These are phyloP conservation scores for Pezicula radicicola DNA, from an alignment of 2,329 filamentous ascomycete genomes.

Conservation along the genomic window DNA sequence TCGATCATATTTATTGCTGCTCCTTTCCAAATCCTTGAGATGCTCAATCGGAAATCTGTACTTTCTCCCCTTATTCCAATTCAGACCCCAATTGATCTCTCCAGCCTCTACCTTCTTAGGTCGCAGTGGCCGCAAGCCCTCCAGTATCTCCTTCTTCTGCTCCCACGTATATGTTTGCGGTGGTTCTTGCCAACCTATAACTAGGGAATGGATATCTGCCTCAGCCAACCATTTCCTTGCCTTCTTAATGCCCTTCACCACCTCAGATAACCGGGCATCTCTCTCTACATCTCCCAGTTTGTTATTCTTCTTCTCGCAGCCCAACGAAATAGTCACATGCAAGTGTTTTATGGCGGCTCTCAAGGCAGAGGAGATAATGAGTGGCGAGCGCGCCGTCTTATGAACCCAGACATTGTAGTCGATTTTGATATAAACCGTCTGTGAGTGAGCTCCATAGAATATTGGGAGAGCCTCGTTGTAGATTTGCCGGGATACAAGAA, in stretches of 20 bases:
- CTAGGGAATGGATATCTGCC: slow-evolving; percentile 19
- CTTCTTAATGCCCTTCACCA: slow-evolving; percentile 23
- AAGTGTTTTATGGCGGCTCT: slow-evolving; percentile 21
- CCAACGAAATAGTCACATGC: slow-evolving; percentile 19
- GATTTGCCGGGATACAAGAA: slow-evolving; percentile 21
- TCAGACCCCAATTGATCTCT: slow-evolving; percentile 24
- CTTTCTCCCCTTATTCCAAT: slow-evolving; percentile 23
- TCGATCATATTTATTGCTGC: neutral
- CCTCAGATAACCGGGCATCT: slow-evolving; percentile 14
- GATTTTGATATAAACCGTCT: slow-evolving; percentile 17
- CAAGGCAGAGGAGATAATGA: slow-evolving; percentile 17
- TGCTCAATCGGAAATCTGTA: slow-evolving; percentile 22
- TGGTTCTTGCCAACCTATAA: slow-evolving; percentile 24
- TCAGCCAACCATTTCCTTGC: slow-evolving; percentile 21
- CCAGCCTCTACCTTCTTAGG: slow-evolving; percentile 17
- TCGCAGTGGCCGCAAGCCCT: slow-evolving; percentile 18
- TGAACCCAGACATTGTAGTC: slow-evolving; percentile 26
- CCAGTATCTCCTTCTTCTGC: slow-evolving; percentile 21
- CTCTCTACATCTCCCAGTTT: slow-evolving; percentile 30
- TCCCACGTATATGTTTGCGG: slow-evolving; percentile 25
- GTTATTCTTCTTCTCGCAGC: slow-evolving; percentile 28
- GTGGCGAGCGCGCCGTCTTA: slow-evolving; percentile 19
- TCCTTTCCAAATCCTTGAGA: slow-evolving; percentile 21
- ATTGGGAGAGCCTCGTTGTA: slow-evolving; percentile 20
- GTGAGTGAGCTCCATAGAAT: slow-evolving; percentile 19